A percentile compares a stretch with the other conserved stretches of the same genome.
Evolutionary conservation across 2,329 filamentous ascomycete genomes (phyloP).

Genomic region (Paecilomyces dactylethromorphus): DNA sequence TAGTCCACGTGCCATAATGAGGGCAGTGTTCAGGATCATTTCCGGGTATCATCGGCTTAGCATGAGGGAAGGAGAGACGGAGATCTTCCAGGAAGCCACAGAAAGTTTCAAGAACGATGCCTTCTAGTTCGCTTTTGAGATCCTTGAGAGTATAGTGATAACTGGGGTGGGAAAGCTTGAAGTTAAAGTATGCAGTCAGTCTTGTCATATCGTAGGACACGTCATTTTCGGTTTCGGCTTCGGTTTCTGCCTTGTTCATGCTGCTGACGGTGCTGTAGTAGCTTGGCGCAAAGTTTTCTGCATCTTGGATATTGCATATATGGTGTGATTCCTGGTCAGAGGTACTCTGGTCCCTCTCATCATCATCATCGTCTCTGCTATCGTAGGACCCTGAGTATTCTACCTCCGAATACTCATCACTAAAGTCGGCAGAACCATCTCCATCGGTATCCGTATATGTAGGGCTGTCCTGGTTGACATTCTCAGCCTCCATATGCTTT

Average conservation of each 20-base stretch:
- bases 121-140: constrained; percentile 17
- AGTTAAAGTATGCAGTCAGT: constrained; percentile 18
- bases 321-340: not conserved
- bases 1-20: constrained; percentile 23
- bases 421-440: not conserved
- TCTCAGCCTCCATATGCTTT: not conserved
- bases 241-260: constrained; percentile 1
- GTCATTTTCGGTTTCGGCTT: constrained; percentile 3
- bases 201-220: not conserved
- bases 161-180: constrained; percentile 16
- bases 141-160: constrained; percentile 17
- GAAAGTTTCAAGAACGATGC: constrained; percentile 21
- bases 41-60: constrained; percentile 1
- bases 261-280: not conserved
- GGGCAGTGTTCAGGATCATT: constrained; percentile 9
- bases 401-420: not conserved
- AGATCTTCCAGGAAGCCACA: constrained; percentile 17
- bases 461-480: not conserved
- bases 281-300: not conserved
- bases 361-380: not conserved
- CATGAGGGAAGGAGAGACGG: constrained; percentile 12
- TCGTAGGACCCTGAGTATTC: not conserved
- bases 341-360: not conserved
- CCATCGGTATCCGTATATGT: not conserved
- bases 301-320: not conserved